phyloP scores from a whole-genome alignment of 768 basidiomycete species.

The Thelephora ganbajun region DNA sequence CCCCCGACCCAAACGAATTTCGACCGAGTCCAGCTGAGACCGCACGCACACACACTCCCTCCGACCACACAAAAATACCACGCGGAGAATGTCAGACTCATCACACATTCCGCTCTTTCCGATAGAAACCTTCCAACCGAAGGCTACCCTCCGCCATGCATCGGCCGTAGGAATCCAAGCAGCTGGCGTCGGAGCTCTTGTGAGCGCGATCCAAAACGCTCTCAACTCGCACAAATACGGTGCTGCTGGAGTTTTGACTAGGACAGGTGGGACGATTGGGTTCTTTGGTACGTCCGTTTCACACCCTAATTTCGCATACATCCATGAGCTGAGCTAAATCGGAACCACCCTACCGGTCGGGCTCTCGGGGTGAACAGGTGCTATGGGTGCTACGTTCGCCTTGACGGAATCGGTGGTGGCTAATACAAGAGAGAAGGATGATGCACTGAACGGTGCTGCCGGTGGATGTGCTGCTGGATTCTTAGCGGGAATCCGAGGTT shows the following conservation, averaged over 20 bases:
- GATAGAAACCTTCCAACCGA: slow-evolving; percentile 26
- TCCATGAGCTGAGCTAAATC: not conserved
- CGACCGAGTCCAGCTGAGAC: slow-evolving; percentile 9
- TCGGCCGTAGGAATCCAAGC: slow-evolving; percentile 48
- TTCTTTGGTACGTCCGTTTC: slow-evolving; percentile 63
- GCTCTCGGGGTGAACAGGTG: slow-evolving; percentile 34
- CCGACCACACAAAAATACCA: not conserved
- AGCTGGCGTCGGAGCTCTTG: slow-evolving; percentile 49
- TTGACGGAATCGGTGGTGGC: slow-evolving; percentile 70
- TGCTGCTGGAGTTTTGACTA: slow-evolving; percentile 74
- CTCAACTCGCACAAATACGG: slow-evolving; percentile 64
- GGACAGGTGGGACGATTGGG: slow-evolving; percentile 82
- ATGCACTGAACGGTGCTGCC: slow-evolving; percentile 69
- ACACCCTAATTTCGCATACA: not conserved
- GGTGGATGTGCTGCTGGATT: slow-evolving; percentile 92
- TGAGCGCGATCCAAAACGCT: slow-evolving; percentile 70
- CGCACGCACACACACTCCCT: slow-evolving; percentile 6
- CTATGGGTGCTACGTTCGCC: slow-evolving; percentile 80
- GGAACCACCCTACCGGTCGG: slow-evolving; percentile 1
- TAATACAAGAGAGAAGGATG: slow-evolving; percentile 67
- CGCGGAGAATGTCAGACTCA: slow-evolving; percentile 3
- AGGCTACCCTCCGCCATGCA: slow-evolving; percentile 41
- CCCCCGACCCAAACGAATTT: slow-evolving; percentile 6
- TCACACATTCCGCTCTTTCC: slow-evolving; percentile 2
- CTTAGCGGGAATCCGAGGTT: slow-evolving; percentile 75